phyloP scores from a whole-genome alignment of 352 stramenopile genomes.

The Phytophthora hibernalis region DNA sequence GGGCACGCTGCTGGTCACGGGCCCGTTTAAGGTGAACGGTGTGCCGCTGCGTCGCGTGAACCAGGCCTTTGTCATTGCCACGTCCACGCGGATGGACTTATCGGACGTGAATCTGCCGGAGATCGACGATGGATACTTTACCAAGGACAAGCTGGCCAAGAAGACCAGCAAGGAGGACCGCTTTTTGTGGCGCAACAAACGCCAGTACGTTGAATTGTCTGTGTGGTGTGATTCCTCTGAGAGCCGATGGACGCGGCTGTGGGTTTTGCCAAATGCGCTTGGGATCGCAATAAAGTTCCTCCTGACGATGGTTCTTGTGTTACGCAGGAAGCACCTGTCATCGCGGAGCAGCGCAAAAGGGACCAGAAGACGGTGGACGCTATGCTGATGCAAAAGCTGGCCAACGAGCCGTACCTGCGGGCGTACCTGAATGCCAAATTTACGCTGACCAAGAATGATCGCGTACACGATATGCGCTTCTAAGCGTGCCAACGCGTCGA shows the following conservation, averaged over 20 bases:
- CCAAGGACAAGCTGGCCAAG: constrained; percentile 91
- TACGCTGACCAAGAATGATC: constrained; percentile 97
- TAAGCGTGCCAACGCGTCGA: constrained; percentile 63
- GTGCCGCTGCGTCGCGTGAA: constrained; percentile 98
- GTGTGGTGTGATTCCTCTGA: constrained; percentile 25
- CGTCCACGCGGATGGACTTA: constrained; percentile 97
- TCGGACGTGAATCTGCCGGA: constrained; percentile 91
- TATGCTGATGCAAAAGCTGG: constrained; percentile 85
- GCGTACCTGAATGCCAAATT: constrained; percentile 99
- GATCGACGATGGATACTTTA: constrained; percentile 98
- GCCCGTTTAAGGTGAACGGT: constrained; percentile 99
- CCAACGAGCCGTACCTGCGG: constrained; percentile 95
- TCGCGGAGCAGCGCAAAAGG: constrained; percentile 97
- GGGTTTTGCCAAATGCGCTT: constrained; percentile 56
- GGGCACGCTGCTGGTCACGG: constrained; percentile 97
- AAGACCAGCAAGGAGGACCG: constrained; percentile 94
- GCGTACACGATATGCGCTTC: constrained; percentile 98
- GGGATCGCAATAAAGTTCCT: constrained; percentile 92
- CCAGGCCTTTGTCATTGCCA: constrained; percentile 99
- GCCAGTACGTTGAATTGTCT: constrained; percentile 40
- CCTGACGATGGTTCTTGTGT: constrained; percentile 33
- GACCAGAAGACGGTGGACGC: constrained; percentile 99
- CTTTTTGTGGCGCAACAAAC: constrained; percentile 92
- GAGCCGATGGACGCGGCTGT: constrained; percentile 10
- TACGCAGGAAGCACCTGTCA: constrained; percentile 88